Base-by-base conservation (phyloP, 306 rosid genomes). In the Senna tora region DNA sequence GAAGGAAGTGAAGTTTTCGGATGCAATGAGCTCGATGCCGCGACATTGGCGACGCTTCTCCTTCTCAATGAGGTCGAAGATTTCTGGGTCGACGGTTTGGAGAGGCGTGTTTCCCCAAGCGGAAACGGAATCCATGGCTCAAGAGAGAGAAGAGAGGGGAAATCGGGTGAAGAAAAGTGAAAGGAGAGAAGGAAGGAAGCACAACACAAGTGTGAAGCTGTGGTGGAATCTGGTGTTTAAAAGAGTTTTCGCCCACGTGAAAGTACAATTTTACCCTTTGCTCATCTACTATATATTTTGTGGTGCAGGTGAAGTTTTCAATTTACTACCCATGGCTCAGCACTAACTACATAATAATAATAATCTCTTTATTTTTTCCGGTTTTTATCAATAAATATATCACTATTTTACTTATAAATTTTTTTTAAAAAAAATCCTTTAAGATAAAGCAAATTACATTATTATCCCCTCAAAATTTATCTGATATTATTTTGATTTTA, bases 31-130 rank as follows among this genome's bases (percentile, higher is more conserved):
- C 87, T 92, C 98, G 80, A 92, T 92, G 13, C 98, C 98, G 1
- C 95, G 87, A 81, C 92, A 90, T 84, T 92, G 98, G 0, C 98
- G 90, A 15, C 95, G 92, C 72, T 92, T 92, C 81, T 92, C 98
- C 73, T 88, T 86, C 81, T 92, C 98, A 9, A 92, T 90, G 0
- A 92, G 88, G 70, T 92, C 98, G 74, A 84, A 84, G 84, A 92
- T 90, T 39, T 92, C 95, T 0, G 98, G 91, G 47, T 92, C 98
- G 2, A 92, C 92, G 5, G 72, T 15, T 0, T 20, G 7, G 5
- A 92, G 88, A 19, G 90, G 82, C 5, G 89, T 43, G 86, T 92
- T 92, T 1, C 96, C 96, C 98, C 98, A 92, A 0, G 0, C 88
- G 22, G 68, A 62, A 0, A 92, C 98, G 36, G 98, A 70, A 60